Base-by-base conservation (phyloP, 768 basidiomycete species). In the Hericium erinaceus region DNA sequence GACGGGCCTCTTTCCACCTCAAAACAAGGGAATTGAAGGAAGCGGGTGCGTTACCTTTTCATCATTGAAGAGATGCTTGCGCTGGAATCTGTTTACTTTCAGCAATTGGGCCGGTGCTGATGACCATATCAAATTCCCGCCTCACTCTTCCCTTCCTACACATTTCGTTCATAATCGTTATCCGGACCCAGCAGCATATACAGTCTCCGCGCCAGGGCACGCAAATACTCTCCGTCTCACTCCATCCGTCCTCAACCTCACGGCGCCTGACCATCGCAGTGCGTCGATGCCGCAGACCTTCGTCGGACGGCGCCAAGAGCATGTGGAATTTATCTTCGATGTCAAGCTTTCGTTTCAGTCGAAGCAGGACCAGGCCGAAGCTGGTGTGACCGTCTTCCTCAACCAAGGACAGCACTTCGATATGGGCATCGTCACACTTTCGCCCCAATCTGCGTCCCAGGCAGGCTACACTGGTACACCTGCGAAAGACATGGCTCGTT, bases 91-190 rank as follows among this genome's bases (percentile, higher is more conserved):
- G 22, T 22, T 22, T 22, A 22, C n/a, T 46, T 20, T n/a, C 44
- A 46, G 44, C 5, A 46, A 46, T 46, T 46, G 44, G 9, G 54
- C 52, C 13, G 52, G 52, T 18, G 24, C 39, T 1, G 44, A 41
- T 44, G 67, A 70, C 41, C 50, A 57, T 33, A 62, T 69, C 49
- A 53, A 58, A 4, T 70, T 72, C 56, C 40, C 58, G 1, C 64
- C 66, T 5, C 57, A 57, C 1, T 61, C 65, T 5, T 50, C 56
- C 2, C 57, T 72, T 3, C 69, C 69, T 0, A 48, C 61, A 1
- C 69, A 72, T 38, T 68, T 69, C 48, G 63, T 67, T n/a, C 60
- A 69, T 55, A 68, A 66, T 63, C 67, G 69, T 11, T 63, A 65
- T 52, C 69, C 70, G 0, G 66, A 64, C 49, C 48, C 66, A 1